Evolutionary conservation across 2,329 filamentous ascomycete species (phyloP), one percentile per base, ranked within the genome.

Genomic region (Sclerotinia sclerotiorum): DNA sequence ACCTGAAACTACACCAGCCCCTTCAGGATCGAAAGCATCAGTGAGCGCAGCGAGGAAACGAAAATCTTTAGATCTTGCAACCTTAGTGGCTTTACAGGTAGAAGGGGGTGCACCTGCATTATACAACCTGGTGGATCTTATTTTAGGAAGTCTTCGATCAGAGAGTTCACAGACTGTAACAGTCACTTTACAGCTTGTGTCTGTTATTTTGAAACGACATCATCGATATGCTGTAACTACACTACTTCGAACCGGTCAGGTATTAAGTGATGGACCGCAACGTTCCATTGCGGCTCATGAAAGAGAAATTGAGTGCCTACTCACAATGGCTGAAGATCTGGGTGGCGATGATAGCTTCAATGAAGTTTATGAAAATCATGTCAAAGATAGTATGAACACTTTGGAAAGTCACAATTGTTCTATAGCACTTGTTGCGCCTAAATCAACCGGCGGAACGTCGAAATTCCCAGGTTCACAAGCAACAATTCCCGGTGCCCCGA

Each of bases 111-210:
- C 94, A 1, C 95, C 95, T 0, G 86, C 93, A 19, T 83, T 99
- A 0, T 99, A 97, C 82, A 98, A 96, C 76, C 82, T 99, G 13
- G 92, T 96, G 32, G 95, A 99, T 79, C 85, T 99, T 17, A 90
- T 97, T 42, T 84, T 96, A 3, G 91, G 93, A 48, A 97, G 94
- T 75, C 82, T 97, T 35, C 86, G 88, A 69, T 98, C 95, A 0
- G 84, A 86, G 56, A 97, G 95, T 75, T 86, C 91, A 65, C 94
- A 97, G 77, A 98, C 95, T 0, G 90, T 97, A 21, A 88, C 92
- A 71, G 92, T 96, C 15, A 97, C 94, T 0, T 83, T 99, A 57
- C 93, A 94, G 73, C 84, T 99, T 8, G 85, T 97, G 21, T 94
- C 93, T 3, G 89, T 93, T 15, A 92, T 99, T 71, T 83, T 98